phyloP scores from a whole-genome alignment of 176 grass and related monocot species.

The Olyra latifolia region DNA sequence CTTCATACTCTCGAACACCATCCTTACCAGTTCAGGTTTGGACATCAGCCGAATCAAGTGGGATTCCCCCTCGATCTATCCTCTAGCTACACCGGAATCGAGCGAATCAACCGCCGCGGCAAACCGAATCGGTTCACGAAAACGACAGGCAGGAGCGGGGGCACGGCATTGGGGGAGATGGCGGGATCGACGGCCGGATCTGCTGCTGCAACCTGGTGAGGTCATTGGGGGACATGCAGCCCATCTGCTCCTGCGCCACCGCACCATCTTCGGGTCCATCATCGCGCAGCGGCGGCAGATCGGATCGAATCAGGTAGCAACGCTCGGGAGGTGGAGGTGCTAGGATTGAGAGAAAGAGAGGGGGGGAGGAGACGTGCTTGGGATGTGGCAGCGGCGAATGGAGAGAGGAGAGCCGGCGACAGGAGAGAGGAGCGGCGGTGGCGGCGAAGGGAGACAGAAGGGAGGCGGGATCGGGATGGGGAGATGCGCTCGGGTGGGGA shows the following conservation, averaged over 20 bases:
- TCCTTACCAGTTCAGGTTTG: constrained; percentile 75
- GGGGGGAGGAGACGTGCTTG: too few relatives aligned
- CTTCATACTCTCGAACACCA: constrained; percentile 93
- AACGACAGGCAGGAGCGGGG: neutral
- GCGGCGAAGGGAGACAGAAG: too few relatives aligned
- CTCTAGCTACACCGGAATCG: neutral
- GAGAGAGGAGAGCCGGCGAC: too few relatives aligned
- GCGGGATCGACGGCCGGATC: constrained; percentile 11
- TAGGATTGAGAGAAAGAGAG: too few relatives aligned
- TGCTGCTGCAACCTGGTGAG: constrained; percentile 91
- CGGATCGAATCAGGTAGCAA: constrained; percentile 17
- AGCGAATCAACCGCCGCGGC: too few relatives aligned
- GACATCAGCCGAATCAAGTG: constrained; percentile 51
- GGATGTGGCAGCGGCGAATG: too few relatives aligned
- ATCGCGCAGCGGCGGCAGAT: constrained; percentile 26
- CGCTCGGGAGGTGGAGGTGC: too few relatives aligned
- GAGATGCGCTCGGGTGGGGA: too few relatives aligned
- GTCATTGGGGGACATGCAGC: constrained; percentile 81
- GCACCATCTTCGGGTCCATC: constrained; percentile 94
- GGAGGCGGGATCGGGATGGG: too few relatives aligned
- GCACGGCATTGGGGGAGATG: neutral
- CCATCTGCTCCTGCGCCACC: constrained; percentile 99
- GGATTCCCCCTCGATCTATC: constrained; percentile 23
- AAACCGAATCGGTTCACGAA: neutral
- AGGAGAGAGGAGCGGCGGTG: too few relatives aligned